Conservation (phyloP, 1,284 basidiomycete species). For the Leccinum insolens region DNA sequence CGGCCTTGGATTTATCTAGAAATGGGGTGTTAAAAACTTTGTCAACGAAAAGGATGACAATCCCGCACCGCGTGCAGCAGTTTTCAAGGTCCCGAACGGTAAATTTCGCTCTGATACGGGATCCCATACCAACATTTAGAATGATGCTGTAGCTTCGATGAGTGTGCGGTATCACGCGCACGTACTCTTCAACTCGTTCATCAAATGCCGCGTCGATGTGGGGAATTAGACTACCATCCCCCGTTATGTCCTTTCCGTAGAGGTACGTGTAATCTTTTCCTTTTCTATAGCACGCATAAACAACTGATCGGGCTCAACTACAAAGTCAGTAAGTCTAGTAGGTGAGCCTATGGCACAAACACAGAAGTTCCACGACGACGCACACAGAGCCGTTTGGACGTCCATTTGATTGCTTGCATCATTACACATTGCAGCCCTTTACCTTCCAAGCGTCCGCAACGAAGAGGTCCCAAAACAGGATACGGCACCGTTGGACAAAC, state of each 20-base stretch:
- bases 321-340: too few relatives aligned
- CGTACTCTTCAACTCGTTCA: conserved; percentile 77
- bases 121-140: conserved; percentile 97
- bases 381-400: too few relatives aligned
- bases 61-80: conserved; percentile 77
- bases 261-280: conserved; percentile 93
- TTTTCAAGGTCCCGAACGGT: conserved; percentile 91
- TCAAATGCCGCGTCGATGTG: conserved; percentile 79
- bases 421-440: too few relatives aligned
- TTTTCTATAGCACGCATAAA: conserved; percentile 56
- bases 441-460: too few relatives aligned
- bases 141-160: conserved; percentile 65
- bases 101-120: conserved; percentile 83
- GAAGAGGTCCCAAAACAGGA: too few relatives aligned
- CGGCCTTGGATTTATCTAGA: conserved; percentile 70
- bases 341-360: too few relatives aligned
- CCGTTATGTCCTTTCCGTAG: conserved; percentile 77
- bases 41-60: background rate
- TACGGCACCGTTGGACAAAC: too few relatives aligned
- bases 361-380: too few relatives aligned
- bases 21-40: conserved; percentile 7
- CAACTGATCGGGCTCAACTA: background rate
- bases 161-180: conserved; percentile 11
- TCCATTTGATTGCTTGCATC: too few relatives aligned
- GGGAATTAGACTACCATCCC: conserved; percentile 84